phyloP scores from a whole-genome alignment of 225 moss, liverwort and hornwort species.

The Bryum argenteum region DNA sequence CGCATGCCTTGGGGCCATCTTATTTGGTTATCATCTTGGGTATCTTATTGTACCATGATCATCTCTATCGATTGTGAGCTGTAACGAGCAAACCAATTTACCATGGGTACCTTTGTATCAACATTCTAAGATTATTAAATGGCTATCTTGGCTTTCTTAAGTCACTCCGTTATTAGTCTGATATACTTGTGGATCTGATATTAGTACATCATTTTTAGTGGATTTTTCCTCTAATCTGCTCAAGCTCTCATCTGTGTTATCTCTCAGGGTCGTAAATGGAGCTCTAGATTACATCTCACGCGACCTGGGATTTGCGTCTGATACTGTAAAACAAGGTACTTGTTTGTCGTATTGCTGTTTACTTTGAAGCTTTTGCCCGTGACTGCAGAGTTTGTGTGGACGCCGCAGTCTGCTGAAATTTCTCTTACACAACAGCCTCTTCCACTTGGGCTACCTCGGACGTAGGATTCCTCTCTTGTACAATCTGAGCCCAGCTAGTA shows the following conservation, averaged over 20 bases:
- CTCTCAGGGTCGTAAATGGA: slow-evolving; percentile 85
- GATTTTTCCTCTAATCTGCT: not conserved
- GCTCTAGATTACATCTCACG: slow-evolving; percentile 80
- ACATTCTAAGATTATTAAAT: not conserved
- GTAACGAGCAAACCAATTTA: not conserved
- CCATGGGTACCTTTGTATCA: too few relatives aligned
- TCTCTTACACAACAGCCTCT: not conserved
- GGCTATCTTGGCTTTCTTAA: slow-evolving; percentile 1
- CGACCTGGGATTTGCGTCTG: slow-evolving; percentile 70
- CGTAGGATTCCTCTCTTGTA: not conserved
- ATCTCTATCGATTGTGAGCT: slow-evolving; percentile 6
- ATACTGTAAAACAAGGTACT: slow-evolving; percentile 80
- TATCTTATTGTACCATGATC: slow-evolving; percentile 30
- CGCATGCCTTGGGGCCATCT: slow-evolving; percentile 84
- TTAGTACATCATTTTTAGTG: not conserved
- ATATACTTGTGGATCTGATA: not conserved
- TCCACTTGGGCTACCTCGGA: not conserved
- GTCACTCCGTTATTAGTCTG: not conserved
- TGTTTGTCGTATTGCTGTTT: slow-evolving; percentile 4
- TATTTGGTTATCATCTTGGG: slow-evolving; percentile 99
- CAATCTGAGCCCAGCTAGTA: not conserved
- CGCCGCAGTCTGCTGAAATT: not conserved
- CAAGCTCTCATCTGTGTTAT: slow-evolving; percentile 5
- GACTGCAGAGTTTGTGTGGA: not conserved
- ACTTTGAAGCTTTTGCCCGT: not conserved